Percentiles rank a stretch among this genome's conserved stretches.
phyloP scores from a whole-genome alignment of 1,284 basidiomycete genomes.

The Melampsora abietis-canadensis region DNA sequence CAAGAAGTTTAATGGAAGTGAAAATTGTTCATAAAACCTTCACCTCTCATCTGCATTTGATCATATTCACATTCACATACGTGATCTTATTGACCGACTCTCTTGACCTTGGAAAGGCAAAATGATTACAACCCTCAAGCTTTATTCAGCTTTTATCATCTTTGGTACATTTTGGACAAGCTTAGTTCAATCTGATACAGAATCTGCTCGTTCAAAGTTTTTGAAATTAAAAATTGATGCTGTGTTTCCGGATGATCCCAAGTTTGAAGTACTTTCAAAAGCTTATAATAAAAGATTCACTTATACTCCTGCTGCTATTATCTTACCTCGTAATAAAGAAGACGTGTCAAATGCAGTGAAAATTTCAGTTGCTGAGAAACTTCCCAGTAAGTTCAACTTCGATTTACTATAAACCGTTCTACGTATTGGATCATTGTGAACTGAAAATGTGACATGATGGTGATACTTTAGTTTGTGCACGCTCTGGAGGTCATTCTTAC shows the following conservation, averaged over 20 bases:
- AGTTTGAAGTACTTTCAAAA: conserved; percentile 15
- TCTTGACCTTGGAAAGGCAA: too few species aligned
- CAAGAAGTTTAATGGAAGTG: too few species aligned
- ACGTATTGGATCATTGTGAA: not conserved
- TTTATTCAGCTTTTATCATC: too few species aligned
- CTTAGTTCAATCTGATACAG: conserved; percentile 5
- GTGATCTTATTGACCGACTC: too few species aligned
- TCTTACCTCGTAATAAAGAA: conserved; percentile 10
- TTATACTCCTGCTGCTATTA: conserved; percentile 24
- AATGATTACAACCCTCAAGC: too few species aligned
- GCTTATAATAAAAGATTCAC: conserved; percentile 25
- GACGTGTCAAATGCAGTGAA: conserved; percentile 15
- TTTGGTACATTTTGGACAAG: too few species aligned
- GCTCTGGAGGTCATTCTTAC: conserved; percentile 39
- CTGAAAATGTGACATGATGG: not conserved
- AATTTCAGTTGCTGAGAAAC: conserved; percentile 18
- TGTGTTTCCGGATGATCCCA: conserved; percentile 29
- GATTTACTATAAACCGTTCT: not conserved
- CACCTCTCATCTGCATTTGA: too few species aligned
- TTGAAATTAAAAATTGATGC: conserved; percentile 22
- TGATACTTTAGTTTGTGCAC: conserved; percentile 22
- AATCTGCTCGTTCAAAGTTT: conserved; percentile 14
- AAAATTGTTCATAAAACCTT: too few species aligned
- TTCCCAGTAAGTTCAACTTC: conserved; percentile 9
- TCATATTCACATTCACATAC: too few species aligned